A percentile compares a stretch with the other conserved stretches of the same genome.
Conservation (phyloP, 495 filamentous ascomycete genomes). For the Oleoguttula mirabilis region DNA sequence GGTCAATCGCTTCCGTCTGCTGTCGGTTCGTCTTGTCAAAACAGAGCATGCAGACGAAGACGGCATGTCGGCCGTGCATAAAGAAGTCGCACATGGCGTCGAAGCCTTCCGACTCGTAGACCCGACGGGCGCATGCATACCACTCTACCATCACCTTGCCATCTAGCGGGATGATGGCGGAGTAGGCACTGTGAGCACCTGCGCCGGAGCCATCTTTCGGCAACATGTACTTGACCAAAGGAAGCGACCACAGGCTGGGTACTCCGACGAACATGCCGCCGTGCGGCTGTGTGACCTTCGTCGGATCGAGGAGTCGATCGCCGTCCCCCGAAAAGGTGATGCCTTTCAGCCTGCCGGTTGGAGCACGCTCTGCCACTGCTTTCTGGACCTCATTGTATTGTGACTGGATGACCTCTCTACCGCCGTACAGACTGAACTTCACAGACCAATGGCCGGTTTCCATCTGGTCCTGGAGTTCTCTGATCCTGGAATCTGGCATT, state of each 20-base stretch:
- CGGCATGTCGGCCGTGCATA: constrained; percentile 1
- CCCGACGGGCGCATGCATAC: not conserved
- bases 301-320: not conserved
- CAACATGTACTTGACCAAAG: not conserved
- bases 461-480: constrained; percentile 34
- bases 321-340: not conserved
- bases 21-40: not conserved
- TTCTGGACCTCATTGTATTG: constrained; percentile 1
- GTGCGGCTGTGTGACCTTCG: not conserved
- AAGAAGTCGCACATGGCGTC: constrained; percentile 3
- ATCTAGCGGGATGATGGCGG: constrained; percentile 1
- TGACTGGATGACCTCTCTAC: not conserved
- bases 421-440: constrained; percentile 1
- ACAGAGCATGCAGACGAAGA: constrained; percentile 1
- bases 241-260: not conserved
- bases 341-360: not conserved
- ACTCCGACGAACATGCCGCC: constrained; percentile 1
- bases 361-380: not conserved
- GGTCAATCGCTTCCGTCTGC: constrained; percentile 1
- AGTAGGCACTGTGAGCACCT: not conserved
- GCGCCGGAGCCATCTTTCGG: not conserved
- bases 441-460: constrained; percentile 11
- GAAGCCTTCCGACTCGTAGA: not conserved
- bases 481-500: constrained; percentile 35
- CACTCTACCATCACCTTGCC: not conserved